Evolutionary conservation across 345 rosid species (phyloP).

Genomic region (Schrenkiella parvula): DNA sequence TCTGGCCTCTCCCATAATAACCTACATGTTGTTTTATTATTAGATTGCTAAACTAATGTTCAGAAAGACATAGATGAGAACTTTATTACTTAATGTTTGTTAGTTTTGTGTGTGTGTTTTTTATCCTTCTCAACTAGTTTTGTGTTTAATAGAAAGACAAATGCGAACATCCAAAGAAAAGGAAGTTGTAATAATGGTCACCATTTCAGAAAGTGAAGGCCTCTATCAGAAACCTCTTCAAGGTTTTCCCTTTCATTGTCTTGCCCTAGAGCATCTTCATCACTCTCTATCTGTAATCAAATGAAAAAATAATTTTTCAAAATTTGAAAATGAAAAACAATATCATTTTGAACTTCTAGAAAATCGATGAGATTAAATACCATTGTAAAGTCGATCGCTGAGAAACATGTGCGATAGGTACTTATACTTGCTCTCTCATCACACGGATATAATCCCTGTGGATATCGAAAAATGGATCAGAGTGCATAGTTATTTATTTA

Average conservation of each 20-base stretch:
- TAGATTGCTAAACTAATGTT: background rate
- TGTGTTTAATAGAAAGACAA: background rate
- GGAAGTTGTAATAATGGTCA: conserved; percentile 11
- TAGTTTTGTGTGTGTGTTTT: background rate
- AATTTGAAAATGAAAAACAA: background rate
- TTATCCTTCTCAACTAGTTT: background rate
- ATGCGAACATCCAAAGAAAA: background rate
- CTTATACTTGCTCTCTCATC: conserved; percentile 52
- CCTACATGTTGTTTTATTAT: conserved; percentile 33
- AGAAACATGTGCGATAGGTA: conserved; percentile 40
- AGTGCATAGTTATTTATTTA: background rate
- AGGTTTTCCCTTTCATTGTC: conserved; percentile 42
- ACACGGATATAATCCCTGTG: conserved; percentile 75
- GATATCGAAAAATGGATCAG: background rate
- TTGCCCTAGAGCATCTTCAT: conserved; percentile 62
- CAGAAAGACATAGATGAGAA: background rate
- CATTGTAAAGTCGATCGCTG: conserved; percentile 61
- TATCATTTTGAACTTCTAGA: background rate
- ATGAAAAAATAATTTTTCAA: background rate
- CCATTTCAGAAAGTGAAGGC: conserved; percentile 56
- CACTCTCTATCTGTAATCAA: conserved; percentile 55
- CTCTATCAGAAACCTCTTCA: conserved; percentile 59
- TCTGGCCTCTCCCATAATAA: conserved; percentile 70
- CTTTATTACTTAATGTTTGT: background rate
- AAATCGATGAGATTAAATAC: conserved; percentile 17